Evolutionary conservation across 2,329 filamentous ascomycete species (phyloP).

Genomic region (Mariannaea elegans): DNA sequence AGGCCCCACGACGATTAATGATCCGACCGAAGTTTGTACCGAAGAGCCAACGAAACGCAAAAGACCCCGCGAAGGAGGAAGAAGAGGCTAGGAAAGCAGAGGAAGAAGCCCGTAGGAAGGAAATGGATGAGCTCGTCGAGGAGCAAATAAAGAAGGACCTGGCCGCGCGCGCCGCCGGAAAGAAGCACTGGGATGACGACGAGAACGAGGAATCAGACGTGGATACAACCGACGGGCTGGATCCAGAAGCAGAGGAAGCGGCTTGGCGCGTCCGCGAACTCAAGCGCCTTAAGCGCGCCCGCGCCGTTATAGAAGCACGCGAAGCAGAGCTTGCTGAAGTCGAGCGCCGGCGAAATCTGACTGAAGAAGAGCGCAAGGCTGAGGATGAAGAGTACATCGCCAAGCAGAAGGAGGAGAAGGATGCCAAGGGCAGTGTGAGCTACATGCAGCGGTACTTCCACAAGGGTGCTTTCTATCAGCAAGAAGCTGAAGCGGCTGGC

Average conservation of each 20-base stretch:
- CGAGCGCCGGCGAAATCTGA: conserved; percentile 87
- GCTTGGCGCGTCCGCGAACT: conserved; percentile 96
- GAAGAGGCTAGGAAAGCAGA: conserved; percentile 54
- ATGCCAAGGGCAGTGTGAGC: conserved; percentile 79
- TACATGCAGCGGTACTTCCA: conserved; percentile 98
- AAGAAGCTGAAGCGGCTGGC: conserved; percentile 78
- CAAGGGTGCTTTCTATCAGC: conserved; percentile 94
- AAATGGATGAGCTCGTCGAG: conserved; percentile 82
- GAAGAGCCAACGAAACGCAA: conserved; percentile 59
- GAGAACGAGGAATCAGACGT: conserved; percentile 76
- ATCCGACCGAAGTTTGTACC: conserved; percentile 71
- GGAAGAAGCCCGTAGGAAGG: conserved; percentile 72
- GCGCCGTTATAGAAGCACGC: conserved; percentile 82
- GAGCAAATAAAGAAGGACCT: conserved; percentile 87
- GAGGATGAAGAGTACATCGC: conserved; percentile 85
- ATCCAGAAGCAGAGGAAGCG: conserved; percentile 87
- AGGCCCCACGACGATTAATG: conserved; percentile 65
- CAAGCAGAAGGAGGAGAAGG: conserved; percentile 81
- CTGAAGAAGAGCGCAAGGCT: conserved; percentile 82
- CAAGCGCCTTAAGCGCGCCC: conserved; percentile 85
- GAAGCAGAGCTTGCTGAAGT: conserved; percentile 90
- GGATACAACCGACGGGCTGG: conserved; percentile 87
- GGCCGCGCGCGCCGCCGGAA: conserved; percentile 76
- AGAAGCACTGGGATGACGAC: conserved; percentile 89
- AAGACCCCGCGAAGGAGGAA: conserved; percentile 44